Evolutionary conservation across 495 filamentous ascomycete species (phyloP).

Genomic region (Pseudomonodictys pantanalensis): DNA sequence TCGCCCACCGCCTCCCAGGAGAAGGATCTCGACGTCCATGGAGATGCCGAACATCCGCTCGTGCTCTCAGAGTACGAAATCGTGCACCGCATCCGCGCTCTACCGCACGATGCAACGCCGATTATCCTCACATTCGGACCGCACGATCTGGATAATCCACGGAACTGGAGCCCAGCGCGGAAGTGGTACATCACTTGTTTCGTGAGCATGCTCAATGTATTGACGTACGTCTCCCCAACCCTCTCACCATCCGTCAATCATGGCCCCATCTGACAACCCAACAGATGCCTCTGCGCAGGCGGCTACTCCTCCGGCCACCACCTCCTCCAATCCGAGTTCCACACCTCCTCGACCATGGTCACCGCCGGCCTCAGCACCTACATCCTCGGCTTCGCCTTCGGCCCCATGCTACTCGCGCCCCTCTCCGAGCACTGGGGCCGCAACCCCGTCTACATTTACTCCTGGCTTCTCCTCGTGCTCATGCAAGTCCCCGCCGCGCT

Average conservation of each 20-base stretch:
- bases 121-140: constrained; percentile 3
- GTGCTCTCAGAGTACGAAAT: constrained; percentile 6
- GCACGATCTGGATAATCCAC: constrained; percentile 42
- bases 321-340: constrained; percentile 4
- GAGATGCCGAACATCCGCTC: neutral
- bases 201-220: constrained; percentile 39
- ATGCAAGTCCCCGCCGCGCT: constrained; percentile 85
- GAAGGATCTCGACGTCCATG: neutral
- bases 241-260: neutral
- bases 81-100: neutral
- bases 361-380: constrained; percentile 8
- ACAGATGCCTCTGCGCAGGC: constrained; percentile 31
- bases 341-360: neutral
- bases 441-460: constrained; percentile 73
- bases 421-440: constrained; percentile 69
- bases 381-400: constrained; percentile 11
- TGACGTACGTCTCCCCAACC: constrained; percentile 35
- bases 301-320: constrained; percentile 41
- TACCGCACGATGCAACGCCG: neutral
- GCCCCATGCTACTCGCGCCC: constrained; percentile 19
- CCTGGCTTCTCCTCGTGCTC: constrained; percentile 72
- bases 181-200: constrained; percentile 48
- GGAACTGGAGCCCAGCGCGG: constrained; percentile 43
- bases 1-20: neutral
- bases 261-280: neutral